A percentile compares a stretch with the other conserved stretches of the same genome.
phyloP scores from a whole-genome alignment of 2,329 filamentous ascomycete genomes.

The Cladophialophora chaetospira region DNA sequence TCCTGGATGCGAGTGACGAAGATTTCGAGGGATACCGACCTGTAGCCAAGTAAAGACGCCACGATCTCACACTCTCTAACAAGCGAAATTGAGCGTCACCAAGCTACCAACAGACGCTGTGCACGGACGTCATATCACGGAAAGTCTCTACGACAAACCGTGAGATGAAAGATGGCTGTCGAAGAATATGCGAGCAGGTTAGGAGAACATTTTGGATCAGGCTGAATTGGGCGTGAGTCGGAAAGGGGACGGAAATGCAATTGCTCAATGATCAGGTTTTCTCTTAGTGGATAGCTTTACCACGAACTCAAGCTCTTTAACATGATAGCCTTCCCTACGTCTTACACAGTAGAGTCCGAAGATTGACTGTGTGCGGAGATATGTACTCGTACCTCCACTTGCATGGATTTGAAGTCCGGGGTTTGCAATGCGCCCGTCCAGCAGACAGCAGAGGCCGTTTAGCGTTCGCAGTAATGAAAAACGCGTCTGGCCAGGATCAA shows the following conservation, averaged over 20 bases:
- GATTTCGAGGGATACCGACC: conserved; percentile 60
- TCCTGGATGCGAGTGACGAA: conserved; percentile 91
- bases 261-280: neutral
- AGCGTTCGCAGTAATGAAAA: neutral
- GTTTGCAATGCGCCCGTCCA: too few relatives aligned
- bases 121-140: neutral
- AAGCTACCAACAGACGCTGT: neutral
- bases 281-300: conserved; percentile 7
- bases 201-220: conserved; percentile 18
- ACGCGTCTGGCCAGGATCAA: neutral
- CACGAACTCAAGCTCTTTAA: neutral
- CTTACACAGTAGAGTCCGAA: too few relatives aligned
- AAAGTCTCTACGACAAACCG: neutral
- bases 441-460: neutral
- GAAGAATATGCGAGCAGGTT: conserved; percentile 9
- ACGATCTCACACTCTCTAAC: neutral
- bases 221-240: conserved; percentile 13
- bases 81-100: neutral
- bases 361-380: too few relatives aligned
- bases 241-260: neutral
- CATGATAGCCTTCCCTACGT: neutral
- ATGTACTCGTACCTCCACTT: too few relatives aligned
- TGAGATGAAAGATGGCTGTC: conserved; percentile 1
- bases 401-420: neutral
- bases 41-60: conserved; percentile 19